A percentile compares a stretch with the other conserved stretches of the same genome.
Conservation (phyloP, 83 land plant species). For the Picea engelmannii region DNA sequence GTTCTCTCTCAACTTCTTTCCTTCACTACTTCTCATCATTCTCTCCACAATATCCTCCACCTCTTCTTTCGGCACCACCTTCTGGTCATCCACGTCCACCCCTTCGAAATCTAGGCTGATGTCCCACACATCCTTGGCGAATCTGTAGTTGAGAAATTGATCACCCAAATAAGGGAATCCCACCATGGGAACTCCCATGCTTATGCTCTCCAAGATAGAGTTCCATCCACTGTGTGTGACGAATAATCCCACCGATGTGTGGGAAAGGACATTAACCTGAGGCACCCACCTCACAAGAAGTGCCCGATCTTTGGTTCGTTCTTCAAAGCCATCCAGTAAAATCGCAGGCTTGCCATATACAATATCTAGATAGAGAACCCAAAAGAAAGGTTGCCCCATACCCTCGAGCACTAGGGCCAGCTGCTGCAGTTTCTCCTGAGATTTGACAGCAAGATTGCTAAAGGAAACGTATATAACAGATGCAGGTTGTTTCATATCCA, state of each 20-base stretch:
- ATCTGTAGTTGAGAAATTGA: background rate
- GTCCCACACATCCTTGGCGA: too few relatives aligned
- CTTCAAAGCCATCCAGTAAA: background rate
- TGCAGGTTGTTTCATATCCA: too few relatives aligned
- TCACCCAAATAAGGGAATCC: background rate
- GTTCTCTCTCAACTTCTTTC: too few relatives aligned
- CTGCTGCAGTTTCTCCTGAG: background rate
- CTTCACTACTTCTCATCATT: too few relatives aligned
- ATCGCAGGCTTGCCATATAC: background rate
- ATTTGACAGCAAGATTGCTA: background rate
- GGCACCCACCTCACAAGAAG: background rate
- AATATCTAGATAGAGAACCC: background rate
- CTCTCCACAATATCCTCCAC: too few relatives aligned
- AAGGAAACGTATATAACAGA: too few relatives aligned
- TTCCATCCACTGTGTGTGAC: background rate
- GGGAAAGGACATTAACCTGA: too few relatives aligned
- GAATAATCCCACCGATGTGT: too few relatives aligned
- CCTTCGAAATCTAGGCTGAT: too few relatives aligned
- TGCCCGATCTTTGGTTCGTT: background rate
- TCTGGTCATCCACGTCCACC: too few relatives aligned
- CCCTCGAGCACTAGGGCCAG: background rate
- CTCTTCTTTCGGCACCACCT: too few relatives aligned
- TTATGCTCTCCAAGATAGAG: background rate
- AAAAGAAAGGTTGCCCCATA: background rate
- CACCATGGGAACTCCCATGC: conserved; percentile 11